Conservation (phyloP, 208 protist species). For the Angomonas ambiguus region DNA sequence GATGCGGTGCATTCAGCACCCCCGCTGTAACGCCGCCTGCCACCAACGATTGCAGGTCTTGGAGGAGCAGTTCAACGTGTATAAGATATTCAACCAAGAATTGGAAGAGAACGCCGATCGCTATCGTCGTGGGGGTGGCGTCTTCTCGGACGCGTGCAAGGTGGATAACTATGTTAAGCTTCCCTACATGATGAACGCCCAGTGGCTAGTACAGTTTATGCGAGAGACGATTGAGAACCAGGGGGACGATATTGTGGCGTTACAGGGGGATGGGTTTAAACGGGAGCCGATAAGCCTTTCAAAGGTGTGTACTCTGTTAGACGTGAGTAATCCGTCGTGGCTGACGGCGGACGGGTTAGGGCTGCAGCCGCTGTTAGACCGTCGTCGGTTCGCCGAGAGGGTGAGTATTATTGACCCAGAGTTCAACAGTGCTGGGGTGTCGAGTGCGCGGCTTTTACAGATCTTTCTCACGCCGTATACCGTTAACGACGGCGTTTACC, state of each 20-base stretch:
- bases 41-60: slow-evolving; percentile 81
- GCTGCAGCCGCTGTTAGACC: slow-evolving; percentile 57
- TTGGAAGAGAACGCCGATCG: slow-evolving; percentile 60
- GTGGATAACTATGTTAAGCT: slow-evolving; percentile 94
- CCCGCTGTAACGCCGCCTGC: slow-evolving; percentile 44
- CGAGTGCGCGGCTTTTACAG: slow-evolving; percentile 80
- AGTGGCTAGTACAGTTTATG: slow-evolving; percentile 90
- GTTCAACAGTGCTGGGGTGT: slow-evolving; percentile 92
- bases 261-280: slow-evolving; percentile 14
- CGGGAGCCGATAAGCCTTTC: slow-evolving; percentile 44
- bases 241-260: slow-evolving; percentile 72
- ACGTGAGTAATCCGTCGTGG: slow-evolving; percentile 49
- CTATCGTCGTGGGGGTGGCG: slow-evolving; percentile 56
- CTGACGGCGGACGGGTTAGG: slow-evolving; percentile 94
- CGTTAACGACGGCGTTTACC: slow-evolving; percentile 89
- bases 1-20: slow-evolving; percentile 43
- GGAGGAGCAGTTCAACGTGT: slow-evolving; percentile 92
- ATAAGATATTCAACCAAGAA: slow-evolving; percentile 88
- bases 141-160: slow-evolving; percentile 86
- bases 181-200: slow-evolving; percentile 80
- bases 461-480: slow-evolving; percentile 98
- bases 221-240: slow-evolving; percentile 77
- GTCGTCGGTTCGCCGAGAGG: slow-evolving; percentile 13
- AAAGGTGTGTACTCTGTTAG: slow-evolving; percentile 55
- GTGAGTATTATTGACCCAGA: slow-evolving; percentile 96